Evolutionary conservation across 805 yeast genomes (phyloP), one percentile per base, ranked within the genome.

Genomic region (Lachancea lanzarotensis): DNA sequence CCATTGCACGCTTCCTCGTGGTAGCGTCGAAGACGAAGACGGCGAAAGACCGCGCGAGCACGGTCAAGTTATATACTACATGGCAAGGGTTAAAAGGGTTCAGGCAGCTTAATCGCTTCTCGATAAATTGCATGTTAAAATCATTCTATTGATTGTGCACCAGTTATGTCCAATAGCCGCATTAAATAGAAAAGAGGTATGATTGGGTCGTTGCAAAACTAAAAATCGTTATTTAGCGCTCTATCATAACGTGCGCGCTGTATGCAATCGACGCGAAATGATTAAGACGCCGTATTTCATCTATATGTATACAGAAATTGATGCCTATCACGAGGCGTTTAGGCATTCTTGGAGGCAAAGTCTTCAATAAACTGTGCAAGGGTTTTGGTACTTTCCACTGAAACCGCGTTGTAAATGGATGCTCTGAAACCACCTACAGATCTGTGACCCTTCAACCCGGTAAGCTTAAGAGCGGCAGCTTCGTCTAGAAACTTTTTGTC

Each of bases 341-440:
- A 38, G 16, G 42, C 35, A 15, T 38, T 38, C 26, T 38, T 29
- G 12, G 73, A 56, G 30, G 81, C 93, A 68, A 84, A 88, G 38
- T 76, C 72, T 17, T 71, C 66, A 36, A 85, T 66, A 54, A 76
- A 87, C 17, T 71, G 67, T 31, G 73, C 79, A 52, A 88, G 70
- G 45, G 69, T 55, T 49, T 78, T 68, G 25, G 79, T 82, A 55
- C 86, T 78, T 18, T 74, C 72, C 39, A 78, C 68, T 3, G 80
- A 64, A 42, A 93, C 84, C 13, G 98, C 96, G 59, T 93, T 91
- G 66, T 91, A 90, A 44, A 89, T 70, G 12, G 97, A 89, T 13
- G 95, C 90, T 66, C 98, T 82, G 67, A 93, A 84, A 26, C 98
- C 98, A 42, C 98, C 98, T 36, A 91, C 98, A 3, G 96, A 87